These are phyloP conservation scores for Adansonia madagascariensis DNA, from an alignment of 441 rosid genomes.

Conservation along the genomic window DNA sequence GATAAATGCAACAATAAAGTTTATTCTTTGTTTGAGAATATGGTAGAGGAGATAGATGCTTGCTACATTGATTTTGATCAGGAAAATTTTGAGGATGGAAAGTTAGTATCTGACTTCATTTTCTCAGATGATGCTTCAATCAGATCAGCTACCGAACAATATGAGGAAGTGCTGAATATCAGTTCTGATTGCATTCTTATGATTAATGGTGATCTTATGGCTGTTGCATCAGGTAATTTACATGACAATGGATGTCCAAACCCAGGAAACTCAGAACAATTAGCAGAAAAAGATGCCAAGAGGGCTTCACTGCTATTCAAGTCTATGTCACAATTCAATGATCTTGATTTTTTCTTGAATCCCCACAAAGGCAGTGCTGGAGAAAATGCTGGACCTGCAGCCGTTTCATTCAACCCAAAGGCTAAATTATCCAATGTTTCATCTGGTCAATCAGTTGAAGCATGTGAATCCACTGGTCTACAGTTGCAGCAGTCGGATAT, in stretches of 20 bases:
- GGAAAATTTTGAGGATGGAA: slow-evolving; percentile 48
- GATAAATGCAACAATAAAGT: slow-evolving; percentile 45
- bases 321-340: slow-evolving; percentile 75
- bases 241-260: slow-evolving; percentile 33
- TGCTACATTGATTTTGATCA: slow-evolving; percentile 40
- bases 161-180: slow-evolving; percentile 46
- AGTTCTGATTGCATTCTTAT: slow-evolving; percentile 39
- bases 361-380: slow-evolving; percentile 55
- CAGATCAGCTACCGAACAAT: slow-evolving; percentile 41
- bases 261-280: slow-evolving; percentile 38
- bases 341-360: slow-evolving; percentile 87
- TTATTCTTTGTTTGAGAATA: slow-evolving; percentile 40
- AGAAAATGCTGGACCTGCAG: slow-evolving; percentile 41
- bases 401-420: slow-evolving; percentile 30
- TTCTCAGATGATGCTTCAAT: slow-evolving; percentile 52
- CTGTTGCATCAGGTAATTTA: slow-evolving; percentile 36
- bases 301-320: slow-evolving; percentile 59
- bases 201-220: slow-evolving; percentile 35
- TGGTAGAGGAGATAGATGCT: slow-evolving; percentile 45
- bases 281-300: slow-evolving; percentile 44
- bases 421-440: slow-evolving; percentile 40
- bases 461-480: slow-evolving; percentile 32
- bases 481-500: slow-evolving; percentile 41
- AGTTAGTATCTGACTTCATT: slow-evolving; percentile 55
- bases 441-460: slow-evolving; percentile 33